Evolutionary conservation across 495 filamentous ascomycete species (phyloP).

Genomic region (Xylaria grammica): DNA sequence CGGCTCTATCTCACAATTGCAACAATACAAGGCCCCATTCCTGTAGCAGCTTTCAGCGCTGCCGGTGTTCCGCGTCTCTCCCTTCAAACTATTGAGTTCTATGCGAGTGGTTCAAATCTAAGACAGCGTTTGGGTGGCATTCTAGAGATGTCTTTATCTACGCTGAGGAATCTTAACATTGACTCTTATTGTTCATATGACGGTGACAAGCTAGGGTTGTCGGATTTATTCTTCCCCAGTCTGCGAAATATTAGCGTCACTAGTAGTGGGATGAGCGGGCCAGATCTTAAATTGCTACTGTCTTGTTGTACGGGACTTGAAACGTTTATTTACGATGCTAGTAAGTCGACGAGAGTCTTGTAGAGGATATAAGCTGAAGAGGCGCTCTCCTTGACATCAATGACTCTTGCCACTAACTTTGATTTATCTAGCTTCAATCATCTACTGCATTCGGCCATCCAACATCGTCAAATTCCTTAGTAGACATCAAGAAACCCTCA

Average conservation of each 20-base stretch:
- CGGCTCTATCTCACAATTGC: conserved; percentile 8
- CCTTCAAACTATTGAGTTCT: conserved; percentile 26
- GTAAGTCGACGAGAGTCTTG: conserved; percentile 2
- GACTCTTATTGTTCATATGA: conserved; percentile 1
- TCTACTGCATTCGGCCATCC: conserved; percentile 8
- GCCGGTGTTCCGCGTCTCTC: conserved; percentile 21
- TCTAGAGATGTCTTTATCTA: conserved; percentile 24
- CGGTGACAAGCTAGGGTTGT: conserved; percentile 13
- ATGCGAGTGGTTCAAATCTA: background rate
- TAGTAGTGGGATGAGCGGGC: conserved; percentile 2
- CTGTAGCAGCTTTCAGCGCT: conserved; percentile 25
- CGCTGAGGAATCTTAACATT: conserved; percentile 24
- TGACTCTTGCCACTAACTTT: conserved; percentile 15
- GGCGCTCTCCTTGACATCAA: background rate
- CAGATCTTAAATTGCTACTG: conserved; percentile 19
- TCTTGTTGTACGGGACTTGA: conserved; percentile 23
- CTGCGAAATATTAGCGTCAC: conserved; percentile 27
- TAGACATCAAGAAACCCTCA: conserved; percentile 26
- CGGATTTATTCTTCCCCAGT: conserved; percentile 17
- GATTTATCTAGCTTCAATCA: conserved; percentile 11
- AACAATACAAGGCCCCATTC: conserved; percentile 8
- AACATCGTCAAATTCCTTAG: conserved; percentile 17
- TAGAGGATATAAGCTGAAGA: background rate
- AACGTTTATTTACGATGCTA: conserved; percentile 25
- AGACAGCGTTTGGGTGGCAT: conserved; percentile 17